Evolutionary conservation across 2,329 filamentous ascomycete genomes (phyloP).

Genomic region (Spiromastix sp.): DNA sequence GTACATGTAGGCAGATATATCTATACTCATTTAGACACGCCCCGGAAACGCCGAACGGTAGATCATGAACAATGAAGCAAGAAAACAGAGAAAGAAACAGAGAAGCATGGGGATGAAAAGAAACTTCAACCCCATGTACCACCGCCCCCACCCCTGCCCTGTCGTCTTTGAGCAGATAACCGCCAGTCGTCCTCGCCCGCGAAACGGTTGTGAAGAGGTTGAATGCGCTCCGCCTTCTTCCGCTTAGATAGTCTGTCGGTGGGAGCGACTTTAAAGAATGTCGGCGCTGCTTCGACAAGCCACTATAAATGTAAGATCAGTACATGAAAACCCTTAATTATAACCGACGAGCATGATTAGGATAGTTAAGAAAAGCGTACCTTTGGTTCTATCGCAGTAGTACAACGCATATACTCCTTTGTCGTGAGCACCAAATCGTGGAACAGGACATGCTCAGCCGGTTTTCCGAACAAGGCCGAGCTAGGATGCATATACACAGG

Average conservation of each 20-base stretch:
- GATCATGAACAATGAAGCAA: too few species aligned
- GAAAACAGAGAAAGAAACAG: too few species aligned
- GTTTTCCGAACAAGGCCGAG: slow-evolving; percentile 87
- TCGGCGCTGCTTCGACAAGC: slow-evolving; percentile 93
- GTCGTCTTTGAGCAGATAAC: slow-evolving; percentile 74
- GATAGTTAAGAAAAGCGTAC: slow-evolving; percentile 17
- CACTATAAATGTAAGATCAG: slow-evolving; percentile 28
- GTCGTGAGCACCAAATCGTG: slow-evolving; percentile 46
- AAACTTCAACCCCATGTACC: slow-evolving; percentile 67
- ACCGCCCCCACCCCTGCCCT: slow-evolving; percentile 74
- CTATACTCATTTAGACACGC: too few species aligned
- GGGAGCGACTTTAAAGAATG: slow-evolving; percentile 94
- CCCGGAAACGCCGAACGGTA: too few species aligned
- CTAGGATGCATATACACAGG: slow-evolving; percentile 91
- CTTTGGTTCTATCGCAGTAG: slow-evolving; percentile 87
- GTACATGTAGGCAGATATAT: too few species aligned
- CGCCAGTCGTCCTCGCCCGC: slow-evolving; percentile 92
- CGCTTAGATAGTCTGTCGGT: slow-evolving; percentile 80
- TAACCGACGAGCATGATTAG: not conserved
- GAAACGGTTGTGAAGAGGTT: slow-evolving; percentile 90
- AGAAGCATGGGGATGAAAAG: too few species aligned
- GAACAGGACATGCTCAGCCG: slow-evolving; percentile 93
- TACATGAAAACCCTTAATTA: not conserved
- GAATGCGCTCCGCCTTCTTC: slow-evolving; percentile 88
- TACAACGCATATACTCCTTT: slow-evolving; percentile 98